Evolutionary conservation across 1,284 basidiomycete genomes (phyloP).

Genomic region (Trichosporon sp.): DNA sequence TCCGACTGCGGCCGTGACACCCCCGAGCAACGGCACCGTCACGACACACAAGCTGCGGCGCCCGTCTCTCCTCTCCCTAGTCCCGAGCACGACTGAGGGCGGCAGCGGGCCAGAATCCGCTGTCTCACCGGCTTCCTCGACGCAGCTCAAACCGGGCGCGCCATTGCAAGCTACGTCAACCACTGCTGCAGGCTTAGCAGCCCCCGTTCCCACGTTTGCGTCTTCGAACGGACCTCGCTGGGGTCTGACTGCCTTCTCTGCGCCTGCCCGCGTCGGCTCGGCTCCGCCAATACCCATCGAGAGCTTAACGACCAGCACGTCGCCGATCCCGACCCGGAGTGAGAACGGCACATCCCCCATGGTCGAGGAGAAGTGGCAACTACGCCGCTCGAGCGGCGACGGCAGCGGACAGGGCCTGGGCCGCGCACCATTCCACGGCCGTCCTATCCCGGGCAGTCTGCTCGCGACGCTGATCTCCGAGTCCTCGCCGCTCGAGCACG

Average conservation of each 20-base stretch:
- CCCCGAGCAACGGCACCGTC: constrained; percentile 16
- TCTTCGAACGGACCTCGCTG: constrained; percentile 36
- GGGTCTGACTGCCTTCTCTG: constrained; percentile 31
- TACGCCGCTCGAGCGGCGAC: neutral
- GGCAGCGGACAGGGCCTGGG: neutral
- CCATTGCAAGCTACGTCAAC: neutral
- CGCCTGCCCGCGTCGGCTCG: constrained; percentile 37
- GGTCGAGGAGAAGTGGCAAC: constrained; percentile 21
- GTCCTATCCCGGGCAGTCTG: constrained; percentile 47
- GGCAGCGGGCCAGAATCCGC: neutral
- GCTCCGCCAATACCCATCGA: constrained; percentile 45
- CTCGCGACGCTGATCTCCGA: constrained; percentile 54
- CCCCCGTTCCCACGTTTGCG: constrained; percentile 15
- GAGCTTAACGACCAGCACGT: constrained; percentile 43
- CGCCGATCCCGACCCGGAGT: constrained; percentile 31
- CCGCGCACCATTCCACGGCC: constrained; percentile 37
- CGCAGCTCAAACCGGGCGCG: neutral
- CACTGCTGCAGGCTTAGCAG: neutral
- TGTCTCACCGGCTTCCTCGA: neutral
- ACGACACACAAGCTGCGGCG: constrained; percentile 37
- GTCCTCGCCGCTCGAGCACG: constrained; percentile 49
- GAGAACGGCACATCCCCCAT: constrained; percentile 8
- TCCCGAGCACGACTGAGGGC: neutral
- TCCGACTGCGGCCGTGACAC: constrained; percentile 1
- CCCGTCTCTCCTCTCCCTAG: constrained; percentile 42